Evolutionary conservation across 306 rosid species (phyloP), one percentile per base, ranked within the genome.

Genomic region (Boehmeria nivea): DNA sequence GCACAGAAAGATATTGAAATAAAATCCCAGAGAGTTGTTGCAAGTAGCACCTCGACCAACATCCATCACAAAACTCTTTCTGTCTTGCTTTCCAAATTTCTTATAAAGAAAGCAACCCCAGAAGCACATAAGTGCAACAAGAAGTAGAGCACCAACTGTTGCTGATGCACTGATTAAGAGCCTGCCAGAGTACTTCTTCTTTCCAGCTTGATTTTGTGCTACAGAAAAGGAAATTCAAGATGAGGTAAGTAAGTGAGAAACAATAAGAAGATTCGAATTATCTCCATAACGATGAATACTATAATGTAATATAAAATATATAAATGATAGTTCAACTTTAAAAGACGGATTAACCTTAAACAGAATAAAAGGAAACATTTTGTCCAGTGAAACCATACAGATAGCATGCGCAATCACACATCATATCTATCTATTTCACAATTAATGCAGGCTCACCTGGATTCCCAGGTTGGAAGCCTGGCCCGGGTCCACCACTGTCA

Each of bases 41-140:
- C 20, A 64, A 71, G 60, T 66, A 65, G 65, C 21, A 93, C 99
- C 96, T 93, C 93, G 83, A 68, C 94, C 71, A 45, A 88, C 94
- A 59, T 87, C 93, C 81, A 77, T 69, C 48, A 83, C 96, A 44
- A 81, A 78, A 68, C 84, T 78, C 68, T 75, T 74, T 51, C 36
- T 61, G 67, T 87, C 94, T 55, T 67, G 76, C 79, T 87, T 93
- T 51, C 96, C 95, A 26, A 91, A 87, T 76, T 83, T 91, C 54
- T 87, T 91, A 55, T 87, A 91, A 16, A 91, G 87, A 67, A 85
- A 91, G 78, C 99, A 91, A 58, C 99, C 99, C 99, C 99, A 91
- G 78, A 91, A 91, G 71, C 99, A 91, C 99, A 91, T 91, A 46
- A 91, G 99, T 60, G 99, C 99, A 37, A 91, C 99, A 78, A 93